Evolutionary conservation across 192 early-diverging fungal species (phyloP).

Genomic region (Coemansia asiatica): DNA sequence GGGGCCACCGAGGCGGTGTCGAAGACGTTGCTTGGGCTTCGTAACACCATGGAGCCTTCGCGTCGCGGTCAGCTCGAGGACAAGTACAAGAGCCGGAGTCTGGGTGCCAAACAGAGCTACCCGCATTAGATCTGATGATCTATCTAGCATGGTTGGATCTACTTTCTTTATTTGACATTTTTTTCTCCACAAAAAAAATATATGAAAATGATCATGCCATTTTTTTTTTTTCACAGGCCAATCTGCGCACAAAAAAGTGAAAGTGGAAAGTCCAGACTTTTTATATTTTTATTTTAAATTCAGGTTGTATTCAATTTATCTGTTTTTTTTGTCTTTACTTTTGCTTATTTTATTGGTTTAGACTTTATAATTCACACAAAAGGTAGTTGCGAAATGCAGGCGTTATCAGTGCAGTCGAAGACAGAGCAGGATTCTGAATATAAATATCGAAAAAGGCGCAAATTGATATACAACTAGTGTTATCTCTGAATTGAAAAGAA

Average conservation of each 20-base stretch:
- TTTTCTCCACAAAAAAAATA: background rate
- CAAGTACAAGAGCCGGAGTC: constrained; percentile 54
- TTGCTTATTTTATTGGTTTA: background rate
- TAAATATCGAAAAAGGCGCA: background rate
- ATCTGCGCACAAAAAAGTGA: background rate
- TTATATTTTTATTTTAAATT: background rate
- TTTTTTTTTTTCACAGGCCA: background rate
- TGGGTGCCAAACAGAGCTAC: constrained; percentile 41
- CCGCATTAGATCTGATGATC: constrained; percentile 10
- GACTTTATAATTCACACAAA: background rate
- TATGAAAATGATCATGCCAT: background rate
- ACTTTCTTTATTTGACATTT: background rate
- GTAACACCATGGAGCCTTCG: constrained; percentile 86
- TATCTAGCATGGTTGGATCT: background rate
- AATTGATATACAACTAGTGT: background rate
- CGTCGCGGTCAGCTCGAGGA: constrained; percentile 79
- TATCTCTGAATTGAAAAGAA: background rate
- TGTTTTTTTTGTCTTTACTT: background rate
- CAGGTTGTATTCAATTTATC: background rate
- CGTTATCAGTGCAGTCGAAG: background rate
- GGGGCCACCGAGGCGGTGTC: constrained; percentile 91
- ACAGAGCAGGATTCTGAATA: background rate
- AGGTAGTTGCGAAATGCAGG: background rate
- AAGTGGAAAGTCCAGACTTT: background rate
- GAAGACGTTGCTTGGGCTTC: constrained; percentile 85